Conservation (phyloP, 163 green algal species). For the Volvox carteri region DNA sequence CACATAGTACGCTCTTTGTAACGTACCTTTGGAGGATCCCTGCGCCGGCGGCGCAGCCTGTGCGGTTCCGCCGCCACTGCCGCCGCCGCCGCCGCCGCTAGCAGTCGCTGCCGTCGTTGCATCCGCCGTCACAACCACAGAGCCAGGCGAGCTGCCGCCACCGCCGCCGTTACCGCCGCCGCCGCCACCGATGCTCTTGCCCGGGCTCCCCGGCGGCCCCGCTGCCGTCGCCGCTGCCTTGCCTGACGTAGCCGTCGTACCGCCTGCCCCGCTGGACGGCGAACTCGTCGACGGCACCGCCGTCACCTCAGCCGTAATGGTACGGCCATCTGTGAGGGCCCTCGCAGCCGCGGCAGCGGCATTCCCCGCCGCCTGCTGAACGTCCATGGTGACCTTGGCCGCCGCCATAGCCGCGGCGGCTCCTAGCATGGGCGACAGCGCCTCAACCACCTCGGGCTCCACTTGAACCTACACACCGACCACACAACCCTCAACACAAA, state of each 20-base stretch:
- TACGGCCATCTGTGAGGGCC: conserved; percentile 16
- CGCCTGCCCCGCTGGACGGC: background rate
- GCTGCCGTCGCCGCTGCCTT: background rate
- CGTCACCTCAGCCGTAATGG: conserved; percentile 48
- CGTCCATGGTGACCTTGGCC: conserved; percentile 33
- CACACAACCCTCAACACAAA: background rate
- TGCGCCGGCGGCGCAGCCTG: conserved; percentile 21
- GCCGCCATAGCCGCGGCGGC: conserved; percentile 33
- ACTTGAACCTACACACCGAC: conserved; percentile 52
- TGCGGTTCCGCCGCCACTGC: background rate
- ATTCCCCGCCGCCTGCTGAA: conserved; percentile 39
- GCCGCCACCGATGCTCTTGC: background rate
- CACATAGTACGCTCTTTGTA: too few species aligned
- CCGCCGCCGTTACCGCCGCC: background rate
- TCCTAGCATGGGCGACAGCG: conserved; percentile 23
- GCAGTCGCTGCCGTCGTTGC: background rate
- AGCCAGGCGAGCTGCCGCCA: too few species aligned
- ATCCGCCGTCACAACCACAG: background rate
- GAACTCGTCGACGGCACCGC: conserved; percentile 17
- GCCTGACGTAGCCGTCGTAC: conserved; percentile 27
- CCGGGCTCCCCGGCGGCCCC: background rate
- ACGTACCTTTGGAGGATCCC: conserved; percentile 27
- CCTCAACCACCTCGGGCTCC: conserved; percentile 49
- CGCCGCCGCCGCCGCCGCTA: conserved; percentile 9
- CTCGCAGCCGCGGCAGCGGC: background rate